Conservation (phyloP, 2,329 filamentous ascomycete genomes). For the Fusarium temperatum region DNA sequence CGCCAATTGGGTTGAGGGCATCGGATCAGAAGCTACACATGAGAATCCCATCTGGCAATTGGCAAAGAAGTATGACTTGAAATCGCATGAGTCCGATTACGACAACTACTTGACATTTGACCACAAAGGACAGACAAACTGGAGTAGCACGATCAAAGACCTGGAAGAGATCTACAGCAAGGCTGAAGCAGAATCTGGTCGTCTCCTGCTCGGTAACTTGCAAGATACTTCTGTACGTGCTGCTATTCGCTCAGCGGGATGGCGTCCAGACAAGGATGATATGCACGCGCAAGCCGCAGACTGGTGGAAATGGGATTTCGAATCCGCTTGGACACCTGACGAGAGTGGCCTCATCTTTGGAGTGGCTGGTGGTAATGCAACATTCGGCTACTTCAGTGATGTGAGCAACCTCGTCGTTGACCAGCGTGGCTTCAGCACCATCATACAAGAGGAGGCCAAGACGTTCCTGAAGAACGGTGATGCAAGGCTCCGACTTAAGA, state of each 20-base stretch:
- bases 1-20: slow-evolving; percentile 67
- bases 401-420: slow-evolving; percentile 70
- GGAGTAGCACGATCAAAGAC: slow-evolving; percentile 57
- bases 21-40: slow-evolving; percentile 32
- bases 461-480: slow-evolving; percentile 67
- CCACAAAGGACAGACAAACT: slow-evolving; percentile 63
- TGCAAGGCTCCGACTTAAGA: slow-evolving; percentile 65
- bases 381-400: slow-evolving; percentile 69
- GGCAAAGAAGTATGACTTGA: slow-evolving; percentile 66
- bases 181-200: slow-evolving; percentile 63
- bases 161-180: slow-evolving; percentile 57
- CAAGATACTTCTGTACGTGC: slow-evolving; percentile 70
- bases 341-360: slow-evolving; percentile 65
- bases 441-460: slow-evolving; percentile 64
- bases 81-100: slow-evolving; percentile 67
- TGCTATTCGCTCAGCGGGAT: slow-evolving; percentile 67
- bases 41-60: slow-evolving; percentile 72
- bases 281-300: slow-evolving; percentile 65
- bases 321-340: slow-evolving; percentile 65
- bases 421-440: slow-evolving; percentile 67
- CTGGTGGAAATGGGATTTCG: slow-evolving; percentile 68
- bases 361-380: slow-evolving; percentile 65
- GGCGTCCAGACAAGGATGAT: slow-evolving; percentile 63
- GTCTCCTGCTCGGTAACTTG: slow-evolving; percentile 65
- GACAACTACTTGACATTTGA: slow-evolving; percentile 68